These are phyloP conservation scores for Osmanthus fragrans DNA, from an alignment of 257 asterid genomes.

Conservation along the genomic window DNA sequence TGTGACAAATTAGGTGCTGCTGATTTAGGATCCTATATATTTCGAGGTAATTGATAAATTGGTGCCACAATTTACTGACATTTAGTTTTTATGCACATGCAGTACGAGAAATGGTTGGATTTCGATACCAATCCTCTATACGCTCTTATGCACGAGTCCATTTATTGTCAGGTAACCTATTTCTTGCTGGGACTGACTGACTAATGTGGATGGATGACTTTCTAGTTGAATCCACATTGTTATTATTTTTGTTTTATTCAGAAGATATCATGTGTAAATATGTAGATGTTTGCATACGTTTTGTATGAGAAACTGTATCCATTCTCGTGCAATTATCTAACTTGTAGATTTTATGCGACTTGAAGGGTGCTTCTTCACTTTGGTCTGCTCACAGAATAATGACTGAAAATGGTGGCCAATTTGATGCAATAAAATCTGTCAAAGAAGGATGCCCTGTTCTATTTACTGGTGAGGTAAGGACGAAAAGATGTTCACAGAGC, in stretches of 20 bases:
- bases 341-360: slow-evolving; percentile 21
- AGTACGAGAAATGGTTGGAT: slow-evolving; percentile 84
- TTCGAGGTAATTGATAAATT: not conserved
- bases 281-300: not conserved
- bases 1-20: not conserved
- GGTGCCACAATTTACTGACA: slow-evolving; percentile 21
- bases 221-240: not conserved
- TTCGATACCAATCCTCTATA: slow-evolving; percentile 82
- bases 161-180: slow-evolving; percentile 80
- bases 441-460: slow-evolving; percentile 72
- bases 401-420: slow-evolving; percentile 57
- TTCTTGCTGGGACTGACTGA: slow-evolving; percentile 18
- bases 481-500: slow-evolving; percentile 17
- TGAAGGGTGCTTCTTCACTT: slow-evolving; percentile 78
- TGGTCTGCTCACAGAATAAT: slow-evolving; percentile 89
- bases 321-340: slow-evolving; percentile 24
- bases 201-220: not conserved
- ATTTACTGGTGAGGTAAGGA: slow-evolving; percentile 88
- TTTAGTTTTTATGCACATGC: slow-evolving; percentile 35
- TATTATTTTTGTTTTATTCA: slow-evolving; percentile 4
- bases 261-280: slow-evolving; percentile 2
- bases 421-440: slow-evolving; percentile 75
- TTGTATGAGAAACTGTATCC: not conserved
- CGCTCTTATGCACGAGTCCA: slow-evolving; percentile 88
- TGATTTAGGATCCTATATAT: slow-evolving; percentile 1